Base-by-base conservation (phyloP, 192 early-diverging fungal species). In the Coemansia sp. region DNA sequence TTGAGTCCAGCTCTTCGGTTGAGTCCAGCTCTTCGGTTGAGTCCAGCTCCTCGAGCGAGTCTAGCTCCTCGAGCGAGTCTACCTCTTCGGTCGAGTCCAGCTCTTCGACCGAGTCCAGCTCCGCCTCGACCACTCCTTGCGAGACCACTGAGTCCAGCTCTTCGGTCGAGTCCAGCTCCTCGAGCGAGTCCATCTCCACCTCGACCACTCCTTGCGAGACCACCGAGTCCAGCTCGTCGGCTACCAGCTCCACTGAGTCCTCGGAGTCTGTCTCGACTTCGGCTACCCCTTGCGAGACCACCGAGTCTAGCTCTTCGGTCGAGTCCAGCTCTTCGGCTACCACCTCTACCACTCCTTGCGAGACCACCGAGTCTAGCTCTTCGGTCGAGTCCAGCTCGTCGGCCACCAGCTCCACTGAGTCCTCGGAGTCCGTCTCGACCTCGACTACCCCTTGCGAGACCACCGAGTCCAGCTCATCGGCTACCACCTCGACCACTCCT, bases 1-100 rank as follows among this genome's bases (percentile, higher is more conserved):
- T 57, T 8, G 69, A 74, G 72, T 58, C 72, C 19, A 63, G 9
- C 38, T 58, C 60, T 23, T 64, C 66, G 64, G 37, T 55, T 35
- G 42, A 26, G 62, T 40, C 58, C 37, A 42, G 40, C 40, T 42
- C 40, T 14, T 42, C 40, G 38, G 38, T 39, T 8, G 38, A 39
- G 39, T 28, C 35, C 26, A 26, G 26, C 26, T 26, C 26, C 0
- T 26, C 26, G 1, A 14, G 47, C 1, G 60, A 62, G 59, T 58
- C 50, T 14, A 73, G 64, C 50, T 63, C 65, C 42, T 61, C 59
- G 11, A 43, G 44, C n/a, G 55, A 68, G 42, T 58, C 70, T 21
- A 60, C 43, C 33, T 55, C 42, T 9, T 59, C 59, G 32, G 39
- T 23, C 28, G 49, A 52, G 33, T 16, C 8, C 6, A 58, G 50